Base-by-base conservation (phyloP, 2,329 filamentous ascomycete species). In the Scedosporium minutisporum region DNA sequence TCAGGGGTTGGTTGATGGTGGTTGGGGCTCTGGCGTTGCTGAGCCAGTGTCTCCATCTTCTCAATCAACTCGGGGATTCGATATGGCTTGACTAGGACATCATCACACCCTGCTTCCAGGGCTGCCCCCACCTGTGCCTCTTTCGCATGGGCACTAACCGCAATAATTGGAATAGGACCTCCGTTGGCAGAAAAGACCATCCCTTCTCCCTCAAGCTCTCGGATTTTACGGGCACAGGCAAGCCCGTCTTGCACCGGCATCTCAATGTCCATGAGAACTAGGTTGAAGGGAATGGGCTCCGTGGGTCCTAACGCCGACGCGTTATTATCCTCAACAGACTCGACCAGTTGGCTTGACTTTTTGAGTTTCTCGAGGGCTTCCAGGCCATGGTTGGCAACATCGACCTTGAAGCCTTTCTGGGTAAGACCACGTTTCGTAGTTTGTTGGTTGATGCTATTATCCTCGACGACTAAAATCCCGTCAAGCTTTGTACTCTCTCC, bases 221-320 rank as follows among this genome's bases (percentile, higher is more conserved):
- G 80, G 62, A 91, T 89, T 53, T 80, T 78, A 38, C 79, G 78
- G 12, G 86, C 87, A 69, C 87, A 88, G 1, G 85, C 84, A 63
- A 88, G 75, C 0, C 88, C 88, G 67, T 90, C 87, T 78, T 88
- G 87, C 16, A 90, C 75, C 1, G 88, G 88, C 88, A 91, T 90
- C 69, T 90, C 87, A 67, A 89, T 85, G 68, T 91, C 88, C 88
- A 91, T 91, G 21, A 91, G 76, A 18, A 91, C 83, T 4, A 90
- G 77, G 59, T 82, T 82, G 25, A 88, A 73, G 1, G 77, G 74
- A 27, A 79, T 18, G 23, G 53, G 46, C 38, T 44, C 14, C 29
- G 21, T 42, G 12, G 51, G 23, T 66, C 16, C 41, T n/a, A 60
- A 9, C 6, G 57, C 44, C 3, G 41, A 10, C 6, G 10, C 29